phyloP scores from a whole-genome alignment of 148 eudicot species.

The Cornus kousa region DNA sequence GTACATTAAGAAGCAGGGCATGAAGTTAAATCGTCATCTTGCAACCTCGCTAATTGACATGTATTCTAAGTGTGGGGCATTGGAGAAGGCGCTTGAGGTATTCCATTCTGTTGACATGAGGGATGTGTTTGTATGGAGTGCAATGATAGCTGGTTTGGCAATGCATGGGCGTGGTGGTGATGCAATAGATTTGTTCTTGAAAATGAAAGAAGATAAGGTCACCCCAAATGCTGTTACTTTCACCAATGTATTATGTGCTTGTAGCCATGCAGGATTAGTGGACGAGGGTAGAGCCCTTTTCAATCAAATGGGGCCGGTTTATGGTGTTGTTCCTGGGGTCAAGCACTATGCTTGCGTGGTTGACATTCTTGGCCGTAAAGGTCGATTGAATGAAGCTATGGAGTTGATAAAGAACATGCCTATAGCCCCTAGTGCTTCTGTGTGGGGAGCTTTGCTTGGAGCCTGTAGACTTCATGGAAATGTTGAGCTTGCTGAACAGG shows the following conservation, averaged over 20 bases:
- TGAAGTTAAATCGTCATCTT: conserved; percentile 33
- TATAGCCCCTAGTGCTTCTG: conserved; percentile 26
- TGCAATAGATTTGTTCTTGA: conserved; percentile 37
- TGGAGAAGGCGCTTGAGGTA: conserved; percentile 41
- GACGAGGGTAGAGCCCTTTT: conserved; percentile 37
- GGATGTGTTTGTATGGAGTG: conserved; percentile 46
- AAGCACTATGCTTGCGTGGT: conserved; percentile 49
- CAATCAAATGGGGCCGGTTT: conserved; percentile 28
- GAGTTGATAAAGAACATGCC: conserved; percentile 38
- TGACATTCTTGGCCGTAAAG: conserved; percentile 46
- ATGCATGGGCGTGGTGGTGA: conserved; percentile 45
- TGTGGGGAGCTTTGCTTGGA: conserved; percentile 46
- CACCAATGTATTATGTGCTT: conserved; percentile 38
- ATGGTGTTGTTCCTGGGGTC: conserved; percentile 26
- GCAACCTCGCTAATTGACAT: conserved; percentile 40
- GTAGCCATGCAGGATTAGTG: conserved; percentile 47
- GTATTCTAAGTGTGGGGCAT: conserved; percentile 52
- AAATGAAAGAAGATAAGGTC: conserved; percentile 33
- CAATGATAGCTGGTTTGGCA: conserved; percentile 52
- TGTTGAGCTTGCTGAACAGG: conserved; percentile 30
- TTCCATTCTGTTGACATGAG: conserved; percentile 31
- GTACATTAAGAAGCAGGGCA: conserved; percentile 35
- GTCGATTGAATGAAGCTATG: conserved; percentile 36
- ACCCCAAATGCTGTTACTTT: conserved; percentile 41
- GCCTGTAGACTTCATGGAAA: conserved; percentile 39